phyloP scores from a whole-genome alignment of 1,284 basidiomycete species.

The Fomes fomentarius region DNA sequence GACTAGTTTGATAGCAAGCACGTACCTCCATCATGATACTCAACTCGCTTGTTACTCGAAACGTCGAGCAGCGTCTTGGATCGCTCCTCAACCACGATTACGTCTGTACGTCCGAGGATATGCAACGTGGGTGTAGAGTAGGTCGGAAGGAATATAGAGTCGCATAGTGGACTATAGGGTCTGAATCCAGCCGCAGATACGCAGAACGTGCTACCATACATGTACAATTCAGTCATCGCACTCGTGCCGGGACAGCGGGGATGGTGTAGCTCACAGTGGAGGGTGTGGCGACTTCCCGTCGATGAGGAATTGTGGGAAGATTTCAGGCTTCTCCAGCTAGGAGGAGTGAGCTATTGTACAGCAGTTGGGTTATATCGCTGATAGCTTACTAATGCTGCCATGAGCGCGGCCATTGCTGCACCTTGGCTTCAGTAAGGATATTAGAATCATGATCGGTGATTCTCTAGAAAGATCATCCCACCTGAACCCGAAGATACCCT shows the following conservation, averaged over 20 bases:
- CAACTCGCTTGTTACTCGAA: conserved; percentile 63
- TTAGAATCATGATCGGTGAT: too few species aligned
- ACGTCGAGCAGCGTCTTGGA: conserved; percentile 62
- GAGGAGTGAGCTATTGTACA: neutral
- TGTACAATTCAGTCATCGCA: neutral
- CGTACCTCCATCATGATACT: conserved; percentile 77
- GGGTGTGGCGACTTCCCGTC: conserved; percentile 68
- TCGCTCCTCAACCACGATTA: conserved; percentile 78
- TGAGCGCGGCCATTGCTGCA: conserved; percentile 76
- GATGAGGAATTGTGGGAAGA: conserved; percentile 68
- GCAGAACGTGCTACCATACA: conserved; percentile 60
- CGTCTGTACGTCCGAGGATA: conserved; percentile 79
- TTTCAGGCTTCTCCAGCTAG: conserved; percentile 54
- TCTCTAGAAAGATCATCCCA: conserved; percentile 25
- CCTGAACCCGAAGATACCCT: conserved; percentile 88
- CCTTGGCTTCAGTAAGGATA: conserved; percentile 62
- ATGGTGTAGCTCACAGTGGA: conserved; percentile 57
- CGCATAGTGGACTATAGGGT: conserved; percentile 50
- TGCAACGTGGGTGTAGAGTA: conserved; percentile 81
- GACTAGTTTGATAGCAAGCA: neutral
- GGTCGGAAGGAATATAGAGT: conserved; percentile 56
- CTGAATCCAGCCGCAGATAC: conserved; percentile 73
- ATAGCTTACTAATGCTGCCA: conserved; percentile 66
- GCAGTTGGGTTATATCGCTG: neutral
- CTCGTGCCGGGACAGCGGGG: neutral